Evolutionary conservation across 495 filamentous ascomycete species (phyloP).

Genomic region (Penicillium flavigenum): DNA sequence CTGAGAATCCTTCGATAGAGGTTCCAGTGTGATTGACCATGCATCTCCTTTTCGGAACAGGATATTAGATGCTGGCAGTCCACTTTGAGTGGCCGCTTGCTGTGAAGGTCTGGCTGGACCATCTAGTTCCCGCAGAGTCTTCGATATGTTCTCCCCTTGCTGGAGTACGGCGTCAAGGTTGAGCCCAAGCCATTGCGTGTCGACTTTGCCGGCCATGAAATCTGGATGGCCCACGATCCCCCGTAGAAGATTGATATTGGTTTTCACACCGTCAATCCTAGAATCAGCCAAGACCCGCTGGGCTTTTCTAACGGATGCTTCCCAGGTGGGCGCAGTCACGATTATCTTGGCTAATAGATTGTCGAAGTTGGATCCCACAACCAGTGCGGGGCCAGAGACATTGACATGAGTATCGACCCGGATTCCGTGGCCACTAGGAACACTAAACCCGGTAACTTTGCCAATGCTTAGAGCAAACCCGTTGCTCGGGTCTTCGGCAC

Average conservation of each 20-base stretch:
- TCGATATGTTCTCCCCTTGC: conserved; percentile 30
- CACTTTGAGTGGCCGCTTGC: conserved; percentile 8
- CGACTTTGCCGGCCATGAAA: conserved; percentile 45
- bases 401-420: conserved; percentile 56
- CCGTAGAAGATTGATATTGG: conserved; percentile 53
- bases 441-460: conserved; percentile 51
- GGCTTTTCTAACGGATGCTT: conserved; percentile 51
- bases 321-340: conserved; percentile 53
- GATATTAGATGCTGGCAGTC: conserved; percentile 35
- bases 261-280: conserved; percentile 53
- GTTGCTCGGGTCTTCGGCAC: conserved; percentile 54
- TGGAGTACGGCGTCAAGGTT: conserved; percentile 43
- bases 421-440: conserved; percentile 56
- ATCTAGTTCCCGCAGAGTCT: conserved; percentile 9
- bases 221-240: conserved; percentile 51
- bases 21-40: conserved; percentile 52
- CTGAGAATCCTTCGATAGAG: conserved; percentile 20
- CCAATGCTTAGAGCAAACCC: conserved; percentile 58
- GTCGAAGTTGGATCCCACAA: conserved; percentile 58
- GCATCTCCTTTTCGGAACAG: conserved; percentile 57
- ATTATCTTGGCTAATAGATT: conserved; percentile 63
- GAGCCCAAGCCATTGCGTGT: conserved; percentile 59
- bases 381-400: conserved; percentile 28
- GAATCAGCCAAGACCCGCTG: conserved; percentile 55
- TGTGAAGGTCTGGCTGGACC: conserved; percentile 4